Evolutionary conservation across 257 asterid species (phyloP).

Genomic region (Gynochthodes officinalis): DNA sequence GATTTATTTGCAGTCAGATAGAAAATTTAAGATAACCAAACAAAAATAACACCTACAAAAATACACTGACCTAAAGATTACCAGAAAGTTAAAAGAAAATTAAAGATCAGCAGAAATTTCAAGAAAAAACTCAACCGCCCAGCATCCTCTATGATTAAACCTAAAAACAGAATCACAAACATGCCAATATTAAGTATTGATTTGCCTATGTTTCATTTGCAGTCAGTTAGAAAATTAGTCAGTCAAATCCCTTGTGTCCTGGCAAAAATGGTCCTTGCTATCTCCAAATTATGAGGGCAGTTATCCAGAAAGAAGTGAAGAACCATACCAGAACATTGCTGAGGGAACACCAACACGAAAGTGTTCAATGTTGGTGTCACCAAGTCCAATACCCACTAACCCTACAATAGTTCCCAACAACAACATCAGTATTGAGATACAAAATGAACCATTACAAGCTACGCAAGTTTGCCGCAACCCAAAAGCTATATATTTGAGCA

Average conservation of each 20-base stretch:
- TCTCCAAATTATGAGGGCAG: conserved; percentile 23
- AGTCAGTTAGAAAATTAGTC: background rate
- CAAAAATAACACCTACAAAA: too few relatives aligned
- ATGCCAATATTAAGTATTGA: background rate
- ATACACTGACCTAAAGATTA: background rate
- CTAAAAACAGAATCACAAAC: background rate
- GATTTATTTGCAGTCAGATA: too few relatives aligned
- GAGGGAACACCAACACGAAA: conserved; percentile 54
- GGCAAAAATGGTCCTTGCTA: conserved; percentile 12
- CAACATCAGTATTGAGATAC: conserved; percentile 30
- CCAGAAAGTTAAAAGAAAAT: background rate
- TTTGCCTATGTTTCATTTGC: background rate
- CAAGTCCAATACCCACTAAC: conserved; percentile 40
- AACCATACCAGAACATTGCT: conserved; percentile 42
- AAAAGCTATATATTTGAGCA: conserved; percentile 8
- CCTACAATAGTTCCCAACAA: conserved; percentile 37
- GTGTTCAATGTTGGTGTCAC: conserved; percentile 45
- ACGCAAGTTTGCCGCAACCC: conserved; percentile 5
- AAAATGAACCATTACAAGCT: conserved; percentile 24
- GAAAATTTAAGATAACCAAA: too few relatives aligned
- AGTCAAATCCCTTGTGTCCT: conserved; percentile 12
- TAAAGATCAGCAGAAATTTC: background rate
- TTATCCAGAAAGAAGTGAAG: conserved; percentile 23
- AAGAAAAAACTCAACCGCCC: background rate
- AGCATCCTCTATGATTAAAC: background rate